Evolutionary conservation across 768 basidiomycete species (phyloP).

Genomic region (Boletus rubroflammeus): DNA sequence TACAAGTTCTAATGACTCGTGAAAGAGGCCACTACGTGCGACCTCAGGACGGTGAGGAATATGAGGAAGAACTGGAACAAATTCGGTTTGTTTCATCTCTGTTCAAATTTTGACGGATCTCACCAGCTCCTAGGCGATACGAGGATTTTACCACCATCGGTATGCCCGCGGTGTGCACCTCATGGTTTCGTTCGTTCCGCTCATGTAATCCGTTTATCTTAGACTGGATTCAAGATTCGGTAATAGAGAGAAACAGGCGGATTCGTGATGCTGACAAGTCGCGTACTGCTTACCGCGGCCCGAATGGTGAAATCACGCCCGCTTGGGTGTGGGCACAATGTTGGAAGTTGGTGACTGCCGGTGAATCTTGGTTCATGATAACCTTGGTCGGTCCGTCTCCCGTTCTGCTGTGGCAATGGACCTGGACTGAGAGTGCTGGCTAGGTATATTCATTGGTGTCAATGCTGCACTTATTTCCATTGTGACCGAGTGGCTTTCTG

Average conservation of each 20-base stretch:
- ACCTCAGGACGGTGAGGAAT: constrained; percentile 35
- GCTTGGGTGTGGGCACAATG: constrained; percentile 62
- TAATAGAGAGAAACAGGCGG: constrained; percentile 80
- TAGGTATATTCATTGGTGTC: constrained; percentile 87
- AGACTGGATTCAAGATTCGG: constrained; percentile 98
- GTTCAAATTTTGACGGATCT: constrained; percentile 7
- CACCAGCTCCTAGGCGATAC: constrained; percentile 60
- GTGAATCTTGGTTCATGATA: constrained; percentile 91
- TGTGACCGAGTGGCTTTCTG: constrained; percentile 94
- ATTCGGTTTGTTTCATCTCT: constrained; percentile 45
- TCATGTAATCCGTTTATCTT: constrained; percentile 7
- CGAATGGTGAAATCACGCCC: constrained; percentile 48
- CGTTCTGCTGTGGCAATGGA: neutral
- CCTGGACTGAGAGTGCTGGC: constrained; percentile 2
- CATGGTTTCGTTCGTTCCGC: constrained; percentile 11
- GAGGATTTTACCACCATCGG: constrained; percentile 96
- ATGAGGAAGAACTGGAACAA: constrained; percentile 65
- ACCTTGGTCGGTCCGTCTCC: constrained; percentile 75
- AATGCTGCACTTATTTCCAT: constrained; percentile 97
- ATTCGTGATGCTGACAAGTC: constrained; percentile 48
- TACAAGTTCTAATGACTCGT: constrained; percentile 19
- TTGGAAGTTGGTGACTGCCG: constrained; percentile 57
- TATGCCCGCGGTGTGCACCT: constrained; percentile 34
- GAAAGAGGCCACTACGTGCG: constrained; percentile 23
- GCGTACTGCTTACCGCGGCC: constrained; percentile 44